These are phyloP conservation scores for Coemansia sp. DNA, from an alignment of 192 early-diverging fungal species.

Conservation along the genomic window DNA sequence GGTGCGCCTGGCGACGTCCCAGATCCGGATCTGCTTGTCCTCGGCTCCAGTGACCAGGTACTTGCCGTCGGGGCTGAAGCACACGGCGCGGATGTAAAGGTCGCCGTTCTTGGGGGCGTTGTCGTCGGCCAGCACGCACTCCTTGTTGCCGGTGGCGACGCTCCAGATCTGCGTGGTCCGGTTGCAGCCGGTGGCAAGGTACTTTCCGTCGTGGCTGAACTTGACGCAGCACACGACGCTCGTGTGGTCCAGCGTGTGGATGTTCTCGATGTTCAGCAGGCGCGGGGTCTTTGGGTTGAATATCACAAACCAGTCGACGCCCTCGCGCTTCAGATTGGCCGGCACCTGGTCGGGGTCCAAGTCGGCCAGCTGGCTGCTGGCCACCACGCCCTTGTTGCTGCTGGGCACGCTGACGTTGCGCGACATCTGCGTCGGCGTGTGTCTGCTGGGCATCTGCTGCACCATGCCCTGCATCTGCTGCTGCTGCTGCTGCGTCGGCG, in stretches of 20 bases:
- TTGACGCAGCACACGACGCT: constrained; percentile 98
- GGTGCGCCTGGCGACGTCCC: constrained; percentile 67
- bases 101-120: constrained; percentile 77
- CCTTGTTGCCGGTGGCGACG: constrained; percentile 72
- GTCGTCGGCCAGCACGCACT: constrained; percentile 83
- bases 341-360: constrained; percentile 82
- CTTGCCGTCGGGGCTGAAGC: constrained; percentile 92
- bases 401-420: constrained; percentile 33
- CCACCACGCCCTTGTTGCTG: constrained; percentile 24
- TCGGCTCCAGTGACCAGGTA: constrained; percentile 95
- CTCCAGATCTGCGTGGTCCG: constrained; percentile 88
- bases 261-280: constrained; percentile 66
- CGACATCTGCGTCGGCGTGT: constrained; percentile 50
- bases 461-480: constrained; percentile 24
- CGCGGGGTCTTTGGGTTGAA: constrained; percentile 72
- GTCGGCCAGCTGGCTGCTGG: constrained; percentile 65
- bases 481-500: constrained; percentile 39
- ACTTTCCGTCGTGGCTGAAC: constrained; percentile 91
- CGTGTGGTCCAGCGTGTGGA: constrained; percentile 66
- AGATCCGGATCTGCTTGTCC: constrained; percentile 90
- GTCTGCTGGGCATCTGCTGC: constrained; percentile 43
- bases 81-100: constrained; percentile 95
- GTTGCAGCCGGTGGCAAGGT: constrained; percentile 94
- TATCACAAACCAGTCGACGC: constrained; percentile 87
- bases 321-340: constrained; percentile 75